phyloP scores from a whole-genome alignment of 148 eudicot species.

The Dysphania ambrosioides region DNA sequence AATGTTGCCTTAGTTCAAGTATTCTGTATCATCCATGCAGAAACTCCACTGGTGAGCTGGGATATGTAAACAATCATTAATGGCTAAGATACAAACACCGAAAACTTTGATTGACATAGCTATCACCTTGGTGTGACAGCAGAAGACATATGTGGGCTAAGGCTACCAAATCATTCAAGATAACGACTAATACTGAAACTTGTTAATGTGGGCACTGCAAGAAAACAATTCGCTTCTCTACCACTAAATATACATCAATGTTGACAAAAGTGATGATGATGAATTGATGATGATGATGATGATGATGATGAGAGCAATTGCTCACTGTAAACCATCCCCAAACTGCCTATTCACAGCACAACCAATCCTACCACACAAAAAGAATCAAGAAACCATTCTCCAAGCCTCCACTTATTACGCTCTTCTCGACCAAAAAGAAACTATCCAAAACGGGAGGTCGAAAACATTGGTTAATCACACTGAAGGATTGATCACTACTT shows the following conservation, averaged over 20 bases:
- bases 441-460: background rate
- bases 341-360: slow-evolving; percentile 24
- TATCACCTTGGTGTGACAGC: slow-evolving; percentile 7
- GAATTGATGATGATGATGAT: no score
- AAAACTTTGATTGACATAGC: background rate
- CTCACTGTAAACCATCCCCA: background rate
- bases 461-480: background rate
- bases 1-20: background rate
- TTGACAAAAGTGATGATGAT: background rate
- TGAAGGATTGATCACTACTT: slow-evolving; percentile 24
- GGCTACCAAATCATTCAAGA: slow-evolving; percentile 2
- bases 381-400: slow-evolving; percentile 3
- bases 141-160: background rate
- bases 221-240: slow-evolving; percentile 9
- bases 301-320: background rate
- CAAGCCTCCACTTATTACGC: slow-evolving; percentile 14
- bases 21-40: background rate
- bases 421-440: slow-evolving; percentile 11
- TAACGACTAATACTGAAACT: background rate
- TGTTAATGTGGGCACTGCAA: slow-evolving; percentile 7
- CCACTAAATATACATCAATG: slow-evolving; percentile 19
- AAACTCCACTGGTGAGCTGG: background rate
- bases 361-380: slow-evolving; percentile 5
- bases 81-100: background rate
- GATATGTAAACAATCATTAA: background rate